Base-by-base conservation (phyloP, 169 alveolate genomes). In the Eimeria necatrix region DNA sequence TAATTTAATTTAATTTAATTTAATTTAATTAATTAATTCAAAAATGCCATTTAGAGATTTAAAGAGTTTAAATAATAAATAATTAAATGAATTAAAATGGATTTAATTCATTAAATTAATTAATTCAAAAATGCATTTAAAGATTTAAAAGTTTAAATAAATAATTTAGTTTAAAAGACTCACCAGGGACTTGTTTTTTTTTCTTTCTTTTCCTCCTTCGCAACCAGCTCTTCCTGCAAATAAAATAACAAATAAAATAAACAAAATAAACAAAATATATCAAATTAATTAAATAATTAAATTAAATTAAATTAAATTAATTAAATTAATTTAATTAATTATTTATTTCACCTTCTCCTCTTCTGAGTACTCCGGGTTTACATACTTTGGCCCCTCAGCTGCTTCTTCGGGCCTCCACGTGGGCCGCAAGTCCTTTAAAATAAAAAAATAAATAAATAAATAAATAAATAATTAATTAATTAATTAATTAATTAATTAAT, bases 181-280 rank as follows among this genome's bases (percentile, higher is more conserved):
- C 14, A 80, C 89, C 89, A 80, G 14, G 26, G 20, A 48, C 48
- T 51, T 80, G 89, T 80, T n/a, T 51, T 48, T 24, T 68, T 68
- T 51, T 80, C 89, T 80, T 80, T 80, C 26, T 48, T 24, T 48
- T 48, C 52, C 49, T 80, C 89, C 24, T 51, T 24, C 24, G 7
- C 48, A 6, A 80, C 26, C 1, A 80, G 48, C 14, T 48, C 70
- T 48, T 80, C 89, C 89, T 80, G 89, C 41, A n/a, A 24, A 51
- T 74, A 16, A 8, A 26, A 41, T 3, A 61, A 61, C 48, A n/a
- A n/a, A 48, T 0, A 9, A 68, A 9, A 68, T 10, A 68, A 5
- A 48, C n/a, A n/a, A n/a, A n/a, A n/a, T n/a, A n/a, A n/a, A n/a
- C n/a, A n/a, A n/a, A n/a, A n/a, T n/a, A n/a, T n/a, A n/a, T n/a